These are phyloP conservation scores for Chenopodium album DNA, from an alignment of 148 eudicot genomes.

Conservation along the genomic window DNA sequence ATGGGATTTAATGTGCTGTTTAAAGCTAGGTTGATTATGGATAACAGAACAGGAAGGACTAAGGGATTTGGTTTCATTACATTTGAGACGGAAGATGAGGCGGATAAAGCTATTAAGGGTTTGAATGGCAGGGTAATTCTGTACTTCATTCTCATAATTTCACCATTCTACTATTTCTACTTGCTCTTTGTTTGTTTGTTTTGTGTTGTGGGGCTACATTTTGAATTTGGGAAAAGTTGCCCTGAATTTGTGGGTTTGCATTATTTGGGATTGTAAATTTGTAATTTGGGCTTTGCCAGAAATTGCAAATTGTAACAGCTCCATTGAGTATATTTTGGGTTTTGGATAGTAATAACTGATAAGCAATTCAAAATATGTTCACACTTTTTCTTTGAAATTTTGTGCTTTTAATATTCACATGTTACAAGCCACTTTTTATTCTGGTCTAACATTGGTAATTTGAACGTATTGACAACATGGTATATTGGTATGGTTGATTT, in stretches of 20 bases:
- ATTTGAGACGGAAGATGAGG: constrained; percentile 62
- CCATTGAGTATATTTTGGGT: neutral
- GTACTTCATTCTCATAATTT: neutral
- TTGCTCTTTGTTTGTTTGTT: neutral
- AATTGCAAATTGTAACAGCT: neutral
- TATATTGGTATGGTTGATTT: too few species aligned
- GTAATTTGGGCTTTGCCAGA: neutral
- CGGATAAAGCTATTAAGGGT: constrained; percentile 58
- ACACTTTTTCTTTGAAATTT: neutral
- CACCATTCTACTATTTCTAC: neutral
- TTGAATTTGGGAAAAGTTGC: neutral
- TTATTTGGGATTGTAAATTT: neutral
- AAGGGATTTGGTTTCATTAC: constrained; percentile 84
- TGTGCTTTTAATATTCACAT: neutral
- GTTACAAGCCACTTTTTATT: too few species aligned
- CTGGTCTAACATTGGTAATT: too few species aligned
- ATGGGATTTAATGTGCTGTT: constrained; percentile 3
- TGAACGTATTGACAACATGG: too few species aligned
- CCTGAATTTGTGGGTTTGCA: neutral
- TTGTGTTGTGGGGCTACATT: neutral
- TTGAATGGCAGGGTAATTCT: constrained; percentile 68
- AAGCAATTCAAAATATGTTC: neutral
- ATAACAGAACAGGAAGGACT: constrained; percentile 54
- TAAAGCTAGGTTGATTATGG: constrained; percentile 62
- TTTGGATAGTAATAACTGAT: neutral